Base-by-base conservation (phyloP, 768 basidiomycete species). In the Boletus huronensis region DNA sequence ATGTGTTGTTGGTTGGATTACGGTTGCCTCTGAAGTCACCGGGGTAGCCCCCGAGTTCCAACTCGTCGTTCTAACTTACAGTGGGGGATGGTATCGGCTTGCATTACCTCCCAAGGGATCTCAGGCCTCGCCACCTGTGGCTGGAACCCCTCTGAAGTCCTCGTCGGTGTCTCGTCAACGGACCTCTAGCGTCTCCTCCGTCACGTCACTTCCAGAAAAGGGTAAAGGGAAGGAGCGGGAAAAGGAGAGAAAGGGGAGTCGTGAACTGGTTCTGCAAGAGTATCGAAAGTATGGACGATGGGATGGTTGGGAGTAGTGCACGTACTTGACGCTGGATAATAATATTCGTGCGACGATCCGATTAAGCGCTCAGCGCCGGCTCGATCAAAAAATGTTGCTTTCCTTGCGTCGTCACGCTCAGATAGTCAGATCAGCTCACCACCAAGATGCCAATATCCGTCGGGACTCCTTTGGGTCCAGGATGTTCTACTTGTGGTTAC, bases 51-150 rank as follows among this genome's bases (percentile, higher is more conserved):
- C 64, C 11, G 85, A 93, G 59, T 80, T 86, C 63, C 90, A 94
- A 63, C 80, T 97, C 19, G 74, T 96, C 54, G 91, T 90, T 5
- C 70, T 96, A 57, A 96, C 94, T 0, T 94, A 85, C 63, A 82
- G 84, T 1, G 93, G 93, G n/a, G 89, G 91, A 1, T 96, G 93
- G 93, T 96, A 93, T 72, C 82, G 92, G 8, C 76, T 95, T 11
- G 79, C 86, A 17, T 70, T 93, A 16, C 90, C 82, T 41, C 55
- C 68, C 31, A 56, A 63, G 25, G 61, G 61, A n/a, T 50, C 64
- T 26, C 62, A 64, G 25, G 49, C 55, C 31, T 48, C 62, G 3
- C 60, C 60, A 7, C 40, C 62, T 21, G 32, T 60, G 25, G 65
- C 72, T 19, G 65, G 72, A 32, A 78, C 82, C 8, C 79, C 82